Conservation (phyloP, 140 eudicot genomes). For the Flaveria floridana region DNA sequence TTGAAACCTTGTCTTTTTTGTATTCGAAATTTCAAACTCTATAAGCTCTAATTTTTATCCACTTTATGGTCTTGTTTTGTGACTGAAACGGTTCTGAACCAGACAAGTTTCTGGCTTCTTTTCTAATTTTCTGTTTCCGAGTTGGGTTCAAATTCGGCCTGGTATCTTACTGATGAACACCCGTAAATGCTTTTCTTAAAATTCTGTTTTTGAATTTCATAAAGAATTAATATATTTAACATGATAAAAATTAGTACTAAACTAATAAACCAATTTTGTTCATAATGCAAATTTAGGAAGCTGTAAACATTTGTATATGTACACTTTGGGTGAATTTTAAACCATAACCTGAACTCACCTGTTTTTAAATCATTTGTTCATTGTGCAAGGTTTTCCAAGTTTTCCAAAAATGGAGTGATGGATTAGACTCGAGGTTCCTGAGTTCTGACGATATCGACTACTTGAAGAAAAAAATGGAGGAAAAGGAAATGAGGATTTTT, state of each 20-base stretch:
- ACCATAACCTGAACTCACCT: not conserved
- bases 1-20: not conserved
- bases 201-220: not conserved
- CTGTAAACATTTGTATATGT: slow-evolving; percentile 2
- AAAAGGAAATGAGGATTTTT: slow-evolving; percentile 56
- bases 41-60: not conserved
- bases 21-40: not conserved
- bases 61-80: slow-evolving; percentile 6
- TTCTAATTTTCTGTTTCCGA: not conserved
- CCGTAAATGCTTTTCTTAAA: not conserved
- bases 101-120: not conserved
- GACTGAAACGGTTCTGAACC: not conserved
- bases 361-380: not conserved
- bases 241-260: not conserved
- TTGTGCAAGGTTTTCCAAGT: slow-evolving; percentile 67
- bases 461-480: slow-evolving; percentile 56
- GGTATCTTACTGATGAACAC: not conserved
- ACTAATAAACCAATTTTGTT: not conserved
- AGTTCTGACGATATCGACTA: slow-evolving; percentile 51
- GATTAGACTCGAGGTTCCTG: slow-evolving; percentile 55
- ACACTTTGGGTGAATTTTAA: not conserved
- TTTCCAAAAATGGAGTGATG: slow-evolving; percentile 65
- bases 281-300: not conserved
- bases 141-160: not conserved
- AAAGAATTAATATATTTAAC: not conserved